phyloP scores from a whole-genome alignment of 2,329 filamentous ascomycete genomes.

The Scedosporium boydii region DNA sequence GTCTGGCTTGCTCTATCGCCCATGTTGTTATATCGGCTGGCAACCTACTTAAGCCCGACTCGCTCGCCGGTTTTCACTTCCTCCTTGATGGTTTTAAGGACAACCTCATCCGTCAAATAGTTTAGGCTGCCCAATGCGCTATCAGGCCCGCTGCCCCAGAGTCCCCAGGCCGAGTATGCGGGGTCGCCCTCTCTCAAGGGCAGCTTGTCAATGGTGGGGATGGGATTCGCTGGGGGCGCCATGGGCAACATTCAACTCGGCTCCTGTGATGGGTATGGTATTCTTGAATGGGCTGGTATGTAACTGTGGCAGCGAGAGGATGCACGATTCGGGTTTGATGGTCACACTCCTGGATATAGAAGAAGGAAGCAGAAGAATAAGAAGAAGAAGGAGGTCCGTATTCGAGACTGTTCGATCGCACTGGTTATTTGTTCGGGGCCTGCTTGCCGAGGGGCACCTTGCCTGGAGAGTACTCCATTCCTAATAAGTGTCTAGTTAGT shows the following conservation, averaged over 20 bases:
- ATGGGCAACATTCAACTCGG: neutral
- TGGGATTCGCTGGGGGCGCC: neutral
- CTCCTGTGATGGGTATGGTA: no score
- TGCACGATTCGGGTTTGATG: no score
- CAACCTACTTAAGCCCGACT: slow-evolving; percentile 10
- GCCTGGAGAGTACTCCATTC: no score
- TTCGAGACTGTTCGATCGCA: no score
- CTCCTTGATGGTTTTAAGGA: slow-evolving; percentile 7
- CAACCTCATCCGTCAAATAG: slow-evolving; percentile 11
- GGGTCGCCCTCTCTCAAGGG: slow-evolving; percentile 9
- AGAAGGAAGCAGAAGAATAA: no score
- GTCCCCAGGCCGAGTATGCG: slow-evolving; percentile 11
- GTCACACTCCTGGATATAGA: no score
- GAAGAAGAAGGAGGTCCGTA: no score
- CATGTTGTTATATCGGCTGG: neutral
- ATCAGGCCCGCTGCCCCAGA: slow-evolving; percentile 8
- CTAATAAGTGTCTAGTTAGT: no score
- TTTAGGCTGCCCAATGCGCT: slow-evolving; percentile 9
- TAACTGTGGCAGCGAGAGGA: no score
- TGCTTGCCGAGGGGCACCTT: no score
- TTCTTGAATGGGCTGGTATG: no score
- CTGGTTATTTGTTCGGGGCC: no score
- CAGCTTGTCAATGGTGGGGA: slow-evolving; percentile 6
- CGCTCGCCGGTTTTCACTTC: slow-evolving; percentile 10
- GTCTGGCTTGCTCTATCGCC: neutral